Base-by-base conservation (phyloP, 164 flowering plant species). In the Akebia trifoliata region DNA sequence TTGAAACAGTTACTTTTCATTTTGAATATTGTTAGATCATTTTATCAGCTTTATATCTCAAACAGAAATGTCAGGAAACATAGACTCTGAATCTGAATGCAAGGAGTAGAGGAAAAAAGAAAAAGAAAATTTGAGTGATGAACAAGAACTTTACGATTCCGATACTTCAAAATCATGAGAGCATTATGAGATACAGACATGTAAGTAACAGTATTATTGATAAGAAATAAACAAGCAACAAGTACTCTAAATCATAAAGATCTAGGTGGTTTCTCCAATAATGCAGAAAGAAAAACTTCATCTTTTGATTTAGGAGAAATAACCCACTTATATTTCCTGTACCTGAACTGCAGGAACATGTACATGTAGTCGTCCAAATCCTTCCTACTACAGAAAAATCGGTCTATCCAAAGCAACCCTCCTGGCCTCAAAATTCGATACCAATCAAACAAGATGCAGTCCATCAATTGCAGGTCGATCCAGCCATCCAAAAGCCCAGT, bases 281-380 rank as follows among this genome's bases (percentile, higher is more conserved):
- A 47, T 50, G 95, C 93, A 63, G 96, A 92, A 38, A 92, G 85
- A 65, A 62, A 92, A 56, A 92, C 83, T 67, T 88, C 86, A 18
- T 77, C 90, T 20, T 69, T 74, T 0, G 96, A 80, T 62, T 86
- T 88, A 2, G 86, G 77, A 63, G 84, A 68, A 50, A 82, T 60
- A 44, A 69, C 77, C 98, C 96, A 86, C 62, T 75, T 84, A 61
- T 86, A 95, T 56, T 91, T 91, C 81, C 73, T 86, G 77, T 88
- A 88, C 64, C 92, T 79, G 70, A 91, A 79, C 76, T 91, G 92
- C 75, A 83, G 74, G 73, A 91, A 86, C 96, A 91, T 84, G 76
- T 85, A 88, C 96, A 86, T 81, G 64, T 76, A 91, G 47, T 88
- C 92, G 74, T 91, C 92, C 51, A 84, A 52, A 53, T 84, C 96